phyloP scores from a whole-genome alignment of 2,329 filamentous ascomycete species.

The Dryadomyces sulphureus region DNA sequence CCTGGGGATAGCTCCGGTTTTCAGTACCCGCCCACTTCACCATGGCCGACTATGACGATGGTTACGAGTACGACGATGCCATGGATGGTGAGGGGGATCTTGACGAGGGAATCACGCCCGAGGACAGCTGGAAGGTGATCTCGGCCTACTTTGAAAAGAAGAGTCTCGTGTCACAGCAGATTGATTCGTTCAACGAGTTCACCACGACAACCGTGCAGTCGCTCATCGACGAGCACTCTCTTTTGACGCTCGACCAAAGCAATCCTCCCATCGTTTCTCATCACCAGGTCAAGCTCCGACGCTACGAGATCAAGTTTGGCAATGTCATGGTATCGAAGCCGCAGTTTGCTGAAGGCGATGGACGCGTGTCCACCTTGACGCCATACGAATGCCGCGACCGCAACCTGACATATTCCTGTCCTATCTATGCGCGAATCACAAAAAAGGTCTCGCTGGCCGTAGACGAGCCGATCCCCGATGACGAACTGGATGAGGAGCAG shows the following conservation, averaged over 20 bases:
- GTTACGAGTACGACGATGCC: constrained; percentile 25
- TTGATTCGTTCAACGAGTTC: constrained; percentile 97
- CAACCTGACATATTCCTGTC: constrained; percentile 89
- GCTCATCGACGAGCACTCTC: constrained; percentile 82
- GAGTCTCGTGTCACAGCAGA: constrained; percentile 90
- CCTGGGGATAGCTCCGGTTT: too few relatives aligned
- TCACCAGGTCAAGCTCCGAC: constrained; percentile 68
- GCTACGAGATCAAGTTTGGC: constrained; percentile 92
- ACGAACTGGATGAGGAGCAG: constrained; percentile 55
- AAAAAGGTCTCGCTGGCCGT: constrained; percentile 75
- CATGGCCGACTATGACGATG: constrained; percentile 43
- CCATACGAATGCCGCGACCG: constrained; percentile 92
- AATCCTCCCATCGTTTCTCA: constrained; percentile 63
- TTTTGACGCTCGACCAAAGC: constrained; percentile 86
- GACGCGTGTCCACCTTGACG: constrained; percentile 68
- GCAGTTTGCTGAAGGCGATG: constrained; percentile 85
- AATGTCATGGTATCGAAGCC: constrained; percentile 79
- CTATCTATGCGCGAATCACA: constrained; percentile 77
- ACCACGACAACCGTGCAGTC: constrained; percentile 89
- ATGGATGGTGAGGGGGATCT: constrained; percentile 56
- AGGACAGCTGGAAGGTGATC: constrained; percentile 98
- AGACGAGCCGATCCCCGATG: constrained; percentile 51
- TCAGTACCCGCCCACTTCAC: too few relatives aligned
- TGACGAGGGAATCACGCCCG: constrained; percentile 69
- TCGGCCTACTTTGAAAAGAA: constrained; percentile 93